A percentile compares a stretch with the other conserved stretches of the same genome.
phyloP scores from a whole-genome alignment of 2,329 filamentous ascomycete genomes.

The Trichophyton mentagrophytes region DNA sequence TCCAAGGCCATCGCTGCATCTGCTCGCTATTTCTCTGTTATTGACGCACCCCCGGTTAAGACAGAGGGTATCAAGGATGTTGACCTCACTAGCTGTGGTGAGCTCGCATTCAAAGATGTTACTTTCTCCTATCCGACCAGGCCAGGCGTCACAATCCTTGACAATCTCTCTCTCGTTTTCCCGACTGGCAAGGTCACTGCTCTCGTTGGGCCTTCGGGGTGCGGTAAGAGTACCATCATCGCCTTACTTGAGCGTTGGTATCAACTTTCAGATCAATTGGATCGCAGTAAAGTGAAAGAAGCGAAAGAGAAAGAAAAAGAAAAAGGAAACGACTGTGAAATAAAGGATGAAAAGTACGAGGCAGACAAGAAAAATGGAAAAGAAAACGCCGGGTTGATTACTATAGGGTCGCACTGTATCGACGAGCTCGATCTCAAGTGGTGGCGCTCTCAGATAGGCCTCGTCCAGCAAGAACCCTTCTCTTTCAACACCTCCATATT shows the following conservation, averaged over 20 bases:
- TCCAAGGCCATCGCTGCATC: conserved; percentile 25
- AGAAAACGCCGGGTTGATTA: conserved; percentile 35
- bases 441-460: conserved; percentile 45
- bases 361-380: not conserved
- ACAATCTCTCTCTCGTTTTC: conserved; percentile 24
- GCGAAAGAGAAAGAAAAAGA: not conserved
- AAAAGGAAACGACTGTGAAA: not conserved
- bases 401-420: conserved; percentile 42
- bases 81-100: conserved; percentile 38
- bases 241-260: conserved; percentile 34
- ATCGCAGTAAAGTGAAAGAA: not conserved
- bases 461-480: conserved; percentile 57
- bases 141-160: conserved; percentile 24
- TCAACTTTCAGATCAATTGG: conserved; percentile 15
- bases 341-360: not conserved
- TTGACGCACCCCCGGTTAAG: conserved; percentile 18
- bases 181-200: conserved; percentile 29
- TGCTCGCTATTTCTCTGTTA: conserved; percentile 22
- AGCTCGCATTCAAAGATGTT: conserved; percentile 51
- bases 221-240: conserved; percentile 36
- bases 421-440: conserved; percentile 49
- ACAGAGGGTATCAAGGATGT: conserved; percentile 35
- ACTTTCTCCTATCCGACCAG: conserved; percentile 58
- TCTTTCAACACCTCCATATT: conserved; percentile 55
- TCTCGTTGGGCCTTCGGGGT: conserved; percentile 35